Evolutionary conservation across 129 eudicot genomes (phyloP), one percentile per base, ranked within the genome.

Genomic region (Logfia minima): DNA sequence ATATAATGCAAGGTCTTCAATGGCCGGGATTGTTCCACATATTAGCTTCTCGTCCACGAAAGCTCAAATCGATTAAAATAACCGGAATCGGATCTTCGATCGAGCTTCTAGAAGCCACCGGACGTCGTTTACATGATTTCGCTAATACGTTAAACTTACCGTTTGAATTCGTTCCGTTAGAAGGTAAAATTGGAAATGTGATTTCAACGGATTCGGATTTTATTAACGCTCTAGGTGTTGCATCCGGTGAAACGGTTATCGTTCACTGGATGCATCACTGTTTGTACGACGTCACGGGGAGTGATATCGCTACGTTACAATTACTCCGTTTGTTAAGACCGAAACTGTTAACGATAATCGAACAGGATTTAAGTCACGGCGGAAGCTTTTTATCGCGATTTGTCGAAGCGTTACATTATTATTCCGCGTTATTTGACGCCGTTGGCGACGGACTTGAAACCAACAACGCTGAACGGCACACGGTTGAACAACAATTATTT

Each of bases 11-110:
- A 81, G 98, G 98, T 17, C 92, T 92, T 29, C 98, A 92, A 66
- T 92, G 96, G 98, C 98, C 96, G 5, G 98, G 96, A 19, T 55
- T 92, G 72, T 92, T 92, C 72, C 93, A 92, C 70, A 93, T 93
- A 82, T 85, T 93, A 23, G 95, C 95, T 35, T 90, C 96, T 0
- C 85, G 93, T 0, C 66, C 93, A 3, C 78, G 87, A 9, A 86
- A 88, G 32, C 51, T 90, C 39, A 85, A 79, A 66, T 88, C 96
- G 0, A 58, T 92, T 0, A 43, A 81, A 69, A 83, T 92, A 37
- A 93, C 98, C 48, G 98, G 96, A 4, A 80, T 93, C 80, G 98
- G 98, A 17, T 72, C 96, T 0, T 87, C 95, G 0, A 53, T 78
- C 8, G 87, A 84, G 17, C 83, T 88, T 5, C 83, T 93, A 18